Base-by-base conservation (phyloP, 2,329 filamentous ascomycete genomes). In the Clarireedia paspali region DNA sequence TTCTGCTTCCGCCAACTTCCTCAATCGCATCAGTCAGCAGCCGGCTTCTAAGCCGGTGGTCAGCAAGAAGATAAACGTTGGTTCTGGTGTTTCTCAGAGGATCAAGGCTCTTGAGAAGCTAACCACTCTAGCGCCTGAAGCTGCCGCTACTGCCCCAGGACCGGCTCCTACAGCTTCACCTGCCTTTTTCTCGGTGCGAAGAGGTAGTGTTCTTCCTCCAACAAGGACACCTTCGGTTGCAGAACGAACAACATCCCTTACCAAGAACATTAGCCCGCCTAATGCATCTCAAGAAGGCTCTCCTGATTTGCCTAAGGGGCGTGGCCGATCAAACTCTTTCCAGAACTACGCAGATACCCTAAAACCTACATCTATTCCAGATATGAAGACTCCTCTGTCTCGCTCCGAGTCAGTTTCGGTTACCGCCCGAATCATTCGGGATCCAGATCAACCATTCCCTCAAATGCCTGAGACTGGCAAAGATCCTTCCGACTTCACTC, bases 31-130 rank as follows among this genome's bases (percentile, higher is more conserved):
- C 48, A 81, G 79, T 60, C 80, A 82, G 63, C 71, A 75, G 30
- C 68, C 64, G 42, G 52, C 72, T n/a, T 71, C 40, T 3, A 15
- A 79, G 14, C 77, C 78, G 51, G 67, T 86, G 50, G 74, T 78
- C 30, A 4, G 47, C 3, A 90, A 88, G 69, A 95, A 91, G 69
- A 79, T 85, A 62, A 94, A 89, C 65, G 81, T 97, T 24, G 91
- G 90, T 6, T 91, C 88, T 7, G 91, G 89, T 63, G 96, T 99
- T 59, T 95, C 92, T 3, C 89, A 92, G 70, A 86, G 94, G 44
- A 97, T 97, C 70, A 95, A 96, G 71, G 91, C 91, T 6, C 76
- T 99, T 53, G 89, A 96, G 68, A 91, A 90, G 70, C 79, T 94
- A 62, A 79, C 85, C 57, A 72, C 77, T 67, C 62, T 59, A 62